Percentiles rank a stretch among this genome's conserved stretches.
These are phyloP conservation scores for Rhytidhysteron rufulum DNA, from an alignment of 2,329 filamentous ascomycete genomes.

Conservation along the genomic window DNA sequence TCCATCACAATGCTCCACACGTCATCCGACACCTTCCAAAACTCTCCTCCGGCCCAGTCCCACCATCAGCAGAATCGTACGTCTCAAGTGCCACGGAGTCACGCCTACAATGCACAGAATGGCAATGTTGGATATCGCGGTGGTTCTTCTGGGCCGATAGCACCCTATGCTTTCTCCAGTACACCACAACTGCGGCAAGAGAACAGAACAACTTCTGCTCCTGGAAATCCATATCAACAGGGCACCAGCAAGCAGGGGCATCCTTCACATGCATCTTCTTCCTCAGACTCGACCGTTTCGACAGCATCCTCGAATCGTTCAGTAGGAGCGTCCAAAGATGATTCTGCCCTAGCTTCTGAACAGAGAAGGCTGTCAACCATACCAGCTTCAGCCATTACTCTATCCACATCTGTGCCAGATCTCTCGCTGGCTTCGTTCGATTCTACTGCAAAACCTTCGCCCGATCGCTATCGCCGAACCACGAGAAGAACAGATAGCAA, in stretches of 20 bases:
- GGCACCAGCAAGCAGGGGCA: conserved; percentile 29
- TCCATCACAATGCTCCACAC: conserved; percentile 51
- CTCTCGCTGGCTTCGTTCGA: conserved; percentile 54
- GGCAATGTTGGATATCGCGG: conserved; percentile 39
- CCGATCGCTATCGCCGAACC: conserved; percentile 80
- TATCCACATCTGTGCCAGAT: conserved; percentile 52
- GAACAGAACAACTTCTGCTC: conserved; percentile 52
- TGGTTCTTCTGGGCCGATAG: conserved; percentile 42
- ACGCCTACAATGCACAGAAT: conserved; percentile 41
- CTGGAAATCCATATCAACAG: conserved; percentile 41
- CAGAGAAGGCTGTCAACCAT: conserved; percentile 32
- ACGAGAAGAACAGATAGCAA: conserved; percentile 53
- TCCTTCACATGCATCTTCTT: conserved; percentile 37
- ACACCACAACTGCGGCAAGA: conserved; percentile 56
- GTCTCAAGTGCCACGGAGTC: conserved; percentile 39
- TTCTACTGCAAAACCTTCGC: conserved; percentile 62
- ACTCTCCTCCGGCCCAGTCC: conserved; percentile 28
- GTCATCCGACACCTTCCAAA: conserved; percentile 46
- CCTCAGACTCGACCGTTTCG: conserved; percentile 41
- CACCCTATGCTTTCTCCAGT: conserved; percentile 48
- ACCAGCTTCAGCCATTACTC: conserved; percentile 46
- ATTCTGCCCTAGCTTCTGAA: conserved; percentile 42
- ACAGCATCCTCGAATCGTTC: conserved; percentile 51
- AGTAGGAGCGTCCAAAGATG: conserved; percentile 44
- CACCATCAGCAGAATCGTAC: conserved; percentile 38